A percentile compares a stretch with the other conserved stretches of the same genome.
Conservation (phyloP, 2,329 filamentous ascomycete species). For the Furcasterigmium sp. region DNA sequence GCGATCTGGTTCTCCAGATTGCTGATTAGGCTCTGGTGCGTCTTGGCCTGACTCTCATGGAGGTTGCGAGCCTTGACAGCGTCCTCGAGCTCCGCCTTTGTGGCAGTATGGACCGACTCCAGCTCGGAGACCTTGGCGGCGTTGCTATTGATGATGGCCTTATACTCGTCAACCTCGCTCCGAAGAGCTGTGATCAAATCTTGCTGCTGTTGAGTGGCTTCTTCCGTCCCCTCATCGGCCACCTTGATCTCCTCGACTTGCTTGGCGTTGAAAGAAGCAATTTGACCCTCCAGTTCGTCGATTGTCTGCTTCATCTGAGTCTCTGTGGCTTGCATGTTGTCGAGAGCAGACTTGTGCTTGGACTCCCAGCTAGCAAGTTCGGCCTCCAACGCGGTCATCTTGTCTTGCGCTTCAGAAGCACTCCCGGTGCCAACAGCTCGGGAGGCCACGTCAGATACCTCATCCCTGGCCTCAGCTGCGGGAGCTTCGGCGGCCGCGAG, state of each 20-base stretch:
- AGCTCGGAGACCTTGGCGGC: constrained; percentile 65
- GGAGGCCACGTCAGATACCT: constrained; percentile 18
- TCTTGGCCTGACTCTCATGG: constrained; percentile 35
- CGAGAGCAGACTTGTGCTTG: constrained; percentile 68
- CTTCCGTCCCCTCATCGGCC: constrained; percentile 36
- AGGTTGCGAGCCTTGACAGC: constrained; percentile 55
- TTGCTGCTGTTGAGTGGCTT: constrained; percentile 50
- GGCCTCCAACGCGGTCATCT: constrained; percentile 60
- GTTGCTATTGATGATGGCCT: constrained; percentile 64
- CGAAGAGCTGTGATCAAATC: constrained; percentile 58
- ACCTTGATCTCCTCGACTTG: constrained; percentile 35
- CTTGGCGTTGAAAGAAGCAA: constrained; percentile 48
- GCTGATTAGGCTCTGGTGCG: constrained; percentile 41
- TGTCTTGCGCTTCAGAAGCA: constrained; percentile 42
- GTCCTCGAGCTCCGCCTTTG: constrained; percentile 64
- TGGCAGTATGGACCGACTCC: constrained; percentile 64
- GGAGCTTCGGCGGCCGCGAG: constrained; percentile 7
- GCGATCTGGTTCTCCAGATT: constrained; percentile 55
- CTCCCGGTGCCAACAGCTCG: not conserved
- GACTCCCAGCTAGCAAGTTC: constrained; percentile 71
- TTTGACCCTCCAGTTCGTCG: constrained; percentile 61
- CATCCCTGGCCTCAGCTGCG: constrained; percentile 14
- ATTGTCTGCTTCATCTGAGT: constrained; percentile 67
- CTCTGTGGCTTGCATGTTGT: constrained; percentile 68
- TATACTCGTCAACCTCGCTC: constrained; percentile 71